phyloP scores from a whole-genome alignment of 352 stramenopile species.

The Achlya hypogyna region DNA sequence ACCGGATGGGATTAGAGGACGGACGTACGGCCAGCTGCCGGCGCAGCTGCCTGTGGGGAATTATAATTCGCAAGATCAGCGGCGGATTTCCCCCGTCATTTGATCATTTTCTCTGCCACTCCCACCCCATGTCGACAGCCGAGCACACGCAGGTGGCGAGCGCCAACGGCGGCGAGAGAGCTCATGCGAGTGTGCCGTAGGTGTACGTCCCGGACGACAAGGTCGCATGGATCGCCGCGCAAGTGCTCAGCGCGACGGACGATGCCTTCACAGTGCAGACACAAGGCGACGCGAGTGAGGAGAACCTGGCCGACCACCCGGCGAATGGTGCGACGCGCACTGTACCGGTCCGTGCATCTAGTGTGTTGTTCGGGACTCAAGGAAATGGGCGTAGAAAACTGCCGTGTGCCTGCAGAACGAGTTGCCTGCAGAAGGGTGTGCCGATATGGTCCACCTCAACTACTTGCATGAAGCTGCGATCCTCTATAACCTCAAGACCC shows the following conservation, averaged over 20 bases:
- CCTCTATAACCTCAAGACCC: constrained; percentile 85
- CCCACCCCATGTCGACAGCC: not conserved
- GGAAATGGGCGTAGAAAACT: constrained; percentile 63
- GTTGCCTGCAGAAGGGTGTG: constrained; percentile 43
- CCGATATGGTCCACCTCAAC: constrained; percentile 83
- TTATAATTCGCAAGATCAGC: not conserved
- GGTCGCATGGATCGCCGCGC: constrained; percentile 74
- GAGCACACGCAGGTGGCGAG: not conserved
- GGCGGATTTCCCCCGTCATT: constrained; percentile 6
- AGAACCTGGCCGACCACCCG: constrained; percentile 53
- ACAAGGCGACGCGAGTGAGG: constrained; percentile 55
- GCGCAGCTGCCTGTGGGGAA: not conserved
- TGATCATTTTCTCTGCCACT: not conserved
- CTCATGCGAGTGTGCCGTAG: constrained; percentile 25
- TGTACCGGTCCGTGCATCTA: constrained; percentile 29
- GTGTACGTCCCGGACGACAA: constrained; percentile 74
- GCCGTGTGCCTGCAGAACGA: constrained; percentile 70
- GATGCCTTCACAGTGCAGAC: constrained; percentile 74
- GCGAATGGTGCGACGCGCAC: constrained; percentile 41
- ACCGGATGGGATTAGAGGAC: not conserved
- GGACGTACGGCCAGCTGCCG: not conserved
- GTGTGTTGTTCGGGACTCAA: not conserved
- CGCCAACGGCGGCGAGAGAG: not conserved
- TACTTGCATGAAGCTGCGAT: constrained; percentile 89
- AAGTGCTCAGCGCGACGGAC: constrained; percentile 71